These are phyloP conservation scores for Inosperma sp. DNA, from an alignment of 768 basidiomycete species.

Conservation along the genomic window DNA sequence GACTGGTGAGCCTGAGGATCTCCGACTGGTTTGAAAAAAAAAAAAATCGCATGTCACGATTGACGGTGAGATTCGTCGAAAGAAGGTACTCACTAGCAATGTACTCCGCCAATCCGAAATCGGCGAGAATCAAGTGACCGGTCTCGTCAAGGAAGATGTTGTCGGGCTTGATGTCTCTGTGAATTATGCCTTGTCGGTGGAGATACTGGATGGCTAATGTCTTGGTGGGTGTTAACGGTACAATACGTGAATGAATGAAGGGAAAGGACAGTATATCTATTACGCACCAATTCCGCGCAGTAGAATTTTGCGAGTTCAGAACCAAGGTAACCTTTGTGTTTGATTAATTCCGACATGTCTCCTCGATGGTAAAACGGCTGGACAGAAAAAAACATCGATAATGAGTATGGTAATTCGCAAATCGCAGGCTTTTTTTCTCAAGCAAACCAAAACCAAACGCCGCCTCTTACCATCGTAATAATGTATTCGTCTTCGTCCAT, in stretches of 20 bases:
- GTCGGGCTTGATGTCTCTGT: slow-evolving; percentile 35
- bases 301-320: slow-evolving; percentile 26
- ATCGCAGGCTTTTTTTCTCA: no score
- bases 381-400: not conserved
- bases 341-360: slow-evolving; percentile 20
- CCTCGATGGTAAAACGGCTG: slow-evolving; percentile 26
- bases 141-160: slow-evolving; percentile 31
- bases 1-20: no score
- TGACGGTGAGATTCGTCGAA: no score
- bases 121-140: slow-evolving; percentile 33
- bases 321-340: slow-evolving; percentile 23
- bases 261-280: not conserved
- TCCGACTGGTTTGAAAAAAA: no score
- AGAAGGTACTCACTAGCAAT: no score
- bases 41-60: no score
- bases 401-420: not conserved
- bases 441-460: not conserved
- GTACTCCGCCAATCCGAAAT: slow-evolving; percentile 32
- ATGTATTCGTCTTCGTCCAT: slow-evolving; percentile 22
- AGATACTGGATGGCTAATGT: slow-evolving; percentile 30
- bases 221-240: no score
- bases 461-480: slow-evolving; percentile 23
- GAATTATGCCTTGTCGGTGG: slow-evolving; percentile 32
- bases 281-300: slow-evolving; percentile 25
- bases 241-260: not conserved